Percentiles rank a stretch among this genome's conserved stretches.
phyloP scores from a whole-genome alignment of 805 yeast genomes.

The Kregervanrija fluxuum region DNA sequence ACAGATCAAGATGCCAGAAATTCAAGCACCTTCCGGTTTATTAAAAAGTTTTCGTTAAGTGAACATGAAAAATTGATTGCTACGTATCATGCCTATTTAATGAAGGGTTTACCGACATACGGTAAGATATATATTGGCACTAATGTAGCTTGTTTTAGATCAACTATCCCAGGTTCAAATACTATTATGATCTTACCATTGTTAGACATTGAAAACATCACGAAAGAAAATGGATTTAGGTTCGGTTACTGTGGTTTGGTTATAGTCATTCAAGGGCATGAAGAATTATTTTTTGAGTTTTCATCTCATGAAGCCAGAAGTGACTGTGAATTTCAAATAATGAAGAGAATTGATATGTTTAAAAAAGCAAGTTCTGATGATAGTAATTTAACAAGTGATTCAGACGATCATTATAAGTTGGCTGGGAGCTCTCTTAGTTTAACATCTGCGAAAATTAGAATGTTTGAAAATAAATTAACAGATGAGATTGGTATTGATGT shows the following conservation, averaged over 20 bases:
- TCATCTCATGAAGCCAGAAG: conserved; percentile 56
- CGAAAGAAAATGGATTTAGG: conserved; percentile 59
- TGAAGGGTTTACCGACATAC: conserved; percentile 67
- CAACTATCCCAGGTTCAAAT: conserved; percentile 67
- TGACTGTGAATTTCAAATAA: conserved; percentile 56
- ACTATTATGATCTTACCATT: conserved; percentile 82
- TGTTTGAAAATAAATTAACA: conserved; percentile 61
- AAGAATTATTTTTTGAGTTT: conserved; percentile 73
- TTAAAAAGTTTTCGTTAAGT: conserved; percentile 57
- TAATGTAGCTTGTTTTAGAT: conserved; percentile 67
- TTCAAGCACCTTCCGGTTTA: conserved; percentile 17
- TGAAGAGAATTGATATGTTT: conserved; percentile 41
- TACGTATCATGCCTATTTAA: conserved; percentile 63
- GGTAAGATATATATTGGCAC: conserved; percentile 77
- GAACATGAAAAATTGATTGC: conserved; percentile 48
- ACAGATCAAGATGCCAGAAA: conserved; percentile 35
- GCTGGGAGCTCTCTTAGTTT: conserved; percentile 25
- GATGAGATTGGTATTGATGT: conserved; percentile 55
- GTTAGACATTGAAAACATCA: conserved; percentile 60
- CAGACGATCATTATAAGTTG: conserved; percentile 22
- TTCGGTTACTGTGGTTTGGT: conserved; percentile 68
- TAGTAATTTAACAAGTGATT: conserved; percentile 8
- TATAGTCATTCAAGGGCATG: conserved; percentile 64
- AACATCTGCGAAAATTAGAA: conserved; percentile 52
- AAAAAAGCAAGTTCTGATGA: conserved; percentile 16